phyloP scores from a whole-genome alignment of 2,329 filamentous ascomycete species.

The Exophiala xenobiotica region DNA sequence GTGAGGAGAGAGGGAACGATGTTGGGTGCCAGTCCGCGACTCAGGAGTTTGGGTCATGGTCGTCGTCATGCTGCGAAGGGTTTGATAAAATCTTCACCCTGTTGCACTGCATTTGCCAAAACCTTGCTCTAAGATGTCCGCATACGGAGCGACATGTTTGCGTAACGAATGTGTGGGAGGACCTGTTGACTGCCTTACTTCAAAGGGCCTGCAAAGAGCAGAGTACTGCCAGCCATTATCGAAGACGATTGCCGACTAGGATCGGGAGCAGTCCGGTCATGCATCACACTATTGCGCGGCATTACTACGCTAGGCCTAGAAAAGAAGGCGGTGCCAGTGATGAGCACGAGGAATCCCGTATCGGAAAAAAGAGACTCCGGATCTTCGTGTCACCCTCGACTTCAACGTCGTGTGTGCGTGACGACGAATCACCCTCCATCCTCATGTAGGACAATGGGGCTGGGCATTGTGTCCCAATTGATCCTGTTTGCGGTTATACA shows the following conservation, averaged over 20 bases:
- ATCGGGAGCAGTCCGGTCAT: not conserved
- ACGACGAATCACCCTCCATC: not conserved
- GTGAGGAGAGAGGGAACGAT: slow-evolving; percentile 28
- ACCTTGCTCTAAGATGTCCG: slow-evolving; percentile 8
- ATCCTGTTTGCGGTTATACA: slow-evolving; percentile 2
- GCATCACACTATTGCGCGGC: slow-evolving; percentile 7
- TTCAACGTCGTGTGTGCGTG: not conserved
- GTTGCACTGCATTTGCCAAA: slow-evolving; percentile 8
- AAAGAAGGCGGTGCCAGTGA: slow-evolving; percentile 4
- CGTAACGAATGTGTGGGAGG: too few relatives aligned
- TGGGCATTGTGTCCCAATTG: not conserved
- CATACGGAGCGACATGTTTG: slow-evolving; percentile 9
- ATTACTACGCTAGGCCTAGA: slow-evolving; percentile 12
- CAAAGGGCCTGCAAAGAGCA: not conserved
- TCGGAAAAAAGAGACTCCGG: slow-evolving; percentile 11
- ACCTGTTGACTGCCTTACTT: not conserved
- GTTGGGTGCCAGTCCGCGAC: slow-evolving; percentile 19
- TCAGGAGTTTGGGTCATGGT: slow-evolving; percentile 31
- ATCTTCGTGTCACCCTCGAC: not conserved
- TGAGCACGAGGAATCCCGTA: not conserved
- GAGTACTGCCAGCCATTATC: too few relatives aligned
- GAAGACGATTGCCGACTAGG: too few relatives aligned
- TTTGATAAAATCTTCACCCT: slow-evolving; percentile 8
- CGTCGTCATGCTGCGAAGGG: slow-evolving; percentile 24
- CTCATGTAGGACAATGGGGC: slow-evolving; percentile 16